A percentile compares a stretch with the other conserved stretches of the same genome.
These are phyloP conservation scores for Cucurbita moschata DNA, from an alignment of 306 rosid species.

Conservation along the genomic window DNA sequence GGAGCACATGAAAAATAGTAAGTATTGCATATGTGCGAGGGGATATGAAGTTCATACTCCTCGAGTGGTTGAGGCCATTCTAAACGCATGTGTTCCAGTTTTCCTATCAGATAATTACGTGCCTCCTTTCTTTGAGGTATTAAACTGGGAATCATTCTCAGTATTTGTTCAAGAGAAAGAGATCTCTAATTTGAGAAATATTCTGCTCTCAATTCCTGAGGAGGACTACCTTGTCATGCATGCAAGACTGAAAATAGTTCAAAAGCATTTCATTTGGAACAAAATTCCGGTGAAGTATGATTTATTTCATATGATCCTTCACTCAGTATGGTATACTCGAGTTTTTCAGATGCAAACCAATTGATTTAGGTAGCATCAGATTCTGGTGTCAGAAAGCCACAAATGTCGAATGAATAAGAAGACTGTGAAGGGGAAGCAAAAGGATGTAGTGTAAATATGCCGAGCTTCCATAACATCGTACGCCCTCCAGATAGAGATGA, in stretches of 20 bases:
- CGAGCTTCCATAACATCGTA: too few relatives aligned
- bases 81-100: constrained; percentile 45
- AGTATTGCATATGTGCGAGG: constrained; percentile 74
- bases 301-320: constrained; percentile 66
- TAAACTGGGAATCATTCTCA: constrained; percentile 34
- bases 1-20: constrained; percentile 73
- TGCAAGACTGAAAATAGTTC: constrained; percentile 42
- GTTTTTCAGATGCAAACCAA: constrained; percentile 33
- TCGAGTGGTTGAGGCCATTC: constrained; percentile 56
- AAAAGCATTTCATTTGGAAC: constrained; percentile 60
- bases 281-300: constrained; percentile 46
- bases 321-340: constrained; percentile 60
- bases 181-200: constrained; percentile 38
- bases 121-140: constrained; percentile 47
- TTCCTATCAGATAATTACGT: constrained; percentile 31
- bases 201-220: constrained; percentile 60
- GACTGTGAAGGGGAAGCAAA: too few relatives aligned
- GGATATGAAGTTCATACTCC: constrained; percentile 78
- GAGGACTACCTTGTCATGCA: constrained; percentile 45
- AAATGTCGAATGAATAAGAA: too few relatives aligned
- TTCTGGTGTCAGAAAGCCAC: too few relatives aligned
- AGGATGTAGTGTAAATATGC: too few relatives aligned
- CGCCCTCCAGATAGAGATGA: too few relatives aligned
- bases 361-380: background rate
- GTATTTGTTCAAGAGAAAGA: constrained; percentile 50